A percentile compares a stretch with the other conserved stretches of the same genome.
phyloP scores from a whole-genome alignment of 2,329 filamentous ascomycete genomes.

The Onygena corvina region DNA sequence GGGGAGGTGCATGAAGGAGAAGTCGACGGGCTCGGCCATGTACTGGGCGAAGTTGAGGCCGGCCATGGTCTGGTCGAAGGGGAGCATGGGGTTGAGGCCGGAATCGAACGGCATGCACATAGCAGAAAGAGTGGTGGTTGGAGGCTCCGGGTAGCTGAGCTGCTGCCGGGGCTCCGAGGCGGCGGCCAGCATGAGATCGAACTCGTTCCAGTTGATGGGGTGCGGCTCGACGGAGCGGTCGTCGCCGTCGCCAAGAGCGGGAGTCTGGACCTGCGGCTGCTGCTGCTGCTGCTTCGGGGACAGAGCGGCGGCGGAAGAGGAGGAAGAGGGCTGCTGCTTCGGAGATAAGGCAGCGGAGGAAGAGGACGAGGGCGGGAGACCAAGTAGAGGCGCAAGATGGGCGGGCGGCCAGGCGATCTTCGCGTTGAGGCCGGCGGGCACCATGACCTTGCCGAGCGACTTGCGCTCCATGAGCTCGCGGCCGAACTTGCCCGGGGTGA shows the following conservation, averaged over 20 bases:
- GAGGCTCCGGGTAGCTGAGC: background rate
- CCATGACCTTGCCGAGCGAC: conserved; percentile 13
- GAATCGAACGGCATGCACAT: conserved; percentile 5
- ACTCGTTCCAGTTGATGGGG: conserved; percentile 27
- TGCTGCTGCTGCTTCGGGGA: background rate
- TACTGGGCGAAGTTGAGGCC: conserved; percentile 12
- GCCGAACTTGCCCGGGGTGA: conserved; percentile 38
- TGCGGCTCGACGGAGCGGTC: too few species aligned
- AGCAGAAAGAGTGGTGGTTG: background rate
- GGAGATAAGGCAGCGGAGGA: too few species aligned
- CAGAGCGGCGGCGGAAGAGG: too few species aligned
- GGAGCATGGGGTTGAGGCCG: conserved; percentile 6
- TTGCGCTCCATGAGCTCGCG: conserved; percentile 15
- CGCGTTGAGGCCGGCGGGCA: conserved; percentile 11
- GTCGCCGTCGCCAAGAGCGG: conserved; percentile 7
- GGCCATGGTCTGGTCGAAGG: conserved; percentile 9
- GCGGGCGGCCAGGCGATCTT: conserved; percentile 11
- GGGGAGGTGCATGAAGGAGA: conserved; percentile 10
- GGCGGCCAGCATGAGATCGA: conserved; percentile 25
- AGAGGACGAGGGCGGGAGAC: too few species aligned
- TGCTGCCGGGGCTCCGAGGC: conserved; percentile 1
- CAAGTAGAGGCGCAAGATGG: background rate
- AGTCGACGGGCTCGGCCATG: conserved; percentile 14
- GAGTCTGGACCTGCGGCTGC: background rate
- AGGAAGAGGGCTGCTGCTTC: too few species aligned